Percentiles rank a stretch among this genome's conserved stretches.
phyloP scores from a whole-genome alignment of 257 asterid species.

The Gentiana macrophylla region DNA sequence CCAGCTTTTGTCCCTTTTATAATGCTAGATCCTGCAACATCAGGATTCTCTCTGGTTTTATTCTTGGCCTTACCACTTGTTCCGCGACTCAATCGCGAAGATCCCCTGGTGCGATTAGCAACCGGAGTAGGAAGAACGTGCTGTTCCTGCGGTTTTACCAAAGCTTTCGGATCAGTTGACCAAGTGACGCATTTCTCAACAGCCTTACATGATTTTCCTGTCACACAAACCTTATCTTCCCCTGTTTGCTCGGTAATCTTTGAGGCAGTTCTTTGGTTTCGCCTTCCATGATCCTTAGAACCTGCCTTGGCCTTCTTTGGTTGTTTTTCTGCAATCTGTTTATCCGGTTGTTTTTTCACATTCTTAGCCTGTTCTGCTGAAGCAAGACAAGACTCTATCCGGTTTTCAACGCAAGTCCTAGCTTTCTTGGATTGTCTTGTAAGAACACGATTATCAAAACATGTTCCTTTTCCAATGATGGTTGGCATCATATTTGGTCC shows the following conservation, averaged over 20 bases:
- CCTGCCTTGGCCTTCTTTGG: slow-evolving; percentile 18
- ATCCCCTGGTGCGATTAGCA: slow-evolving; percentile 57
- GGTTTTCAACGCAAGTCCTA: slow-evolving; percentile 20
- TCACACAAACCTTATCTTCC: slow-evolving; percentile 4
- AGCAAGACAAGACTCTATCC: slow-evolving; percentile 12
- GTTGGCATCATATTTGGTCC: slow-evolving; percentile 17
- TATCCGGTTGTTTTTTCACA: slow-evolving; percentile 16
- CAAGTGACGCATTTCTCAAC: slow-evolving; percentile 11
- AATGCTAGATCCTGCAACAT: slow-evolving; percentile 16
- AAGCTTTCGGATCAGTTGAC: slow-evolving; percentile 19
- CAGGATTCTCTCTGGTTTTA: slow-evolving; percentile 15
- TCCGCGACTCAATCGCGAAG: slow-evolving; percentile 14
- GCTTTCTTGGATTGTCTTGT: slow-evolving; percentile 44
- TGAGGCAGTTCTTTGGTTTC: slow-evolving; percentile 5
- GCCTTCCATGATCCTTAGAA: slow-evolving; percentile 3
- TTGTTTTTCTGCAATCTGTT: slow-evolving; percentile 16
- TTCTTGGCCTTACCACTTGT: slow-evolving; percentile 19
- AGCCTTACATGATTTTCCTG: too few relatives aligned
- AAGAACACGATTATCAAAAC: slow-evolving; percentile 25
- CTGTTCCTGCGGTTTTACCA: slow-evolving; percentile 16
- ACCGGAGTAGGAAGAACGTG: slow-evolving; percentile 36
- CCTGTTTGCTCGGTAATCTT: slow-evolving; percentile 7
- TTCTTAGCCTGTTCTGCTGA: slow-evolving; percentile 18
- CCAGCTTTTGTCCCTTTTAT: slow-evolving; percentile 20
- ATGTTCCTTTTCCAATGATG: slow-evolving; percentile 11